Conservation (phyloP, 2,329 filamentous ascomycete genomes). For the Amesomyces nigricolor region DNA sequence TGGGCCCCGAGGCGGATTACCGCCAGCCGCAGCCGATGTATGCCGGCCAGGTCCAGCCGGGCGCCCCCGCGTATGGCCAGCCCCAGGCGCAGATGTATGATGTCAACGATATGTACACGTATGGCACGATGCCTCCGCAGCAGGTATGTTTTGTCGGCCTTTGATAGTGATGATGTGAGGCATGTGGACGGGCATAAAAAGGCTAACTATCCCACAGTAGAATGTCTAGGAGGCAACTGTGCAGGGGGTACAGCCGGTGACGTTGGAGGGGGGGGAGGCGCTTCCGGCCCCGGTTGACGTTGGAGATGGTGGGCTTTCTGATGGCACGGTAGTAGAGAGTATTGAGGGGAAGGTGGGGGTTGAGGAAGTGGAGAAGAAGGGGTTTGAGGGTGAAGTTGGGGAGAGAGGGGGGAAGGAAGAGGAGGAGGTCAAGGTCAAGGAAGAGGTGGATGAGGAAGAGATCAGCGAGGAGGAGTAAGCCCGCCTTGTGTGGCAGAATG, state of each 20-base stretch:
- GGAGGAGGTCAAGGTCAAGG: background rate
- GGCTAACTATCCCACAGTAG: slow-evolving; percentile 16
- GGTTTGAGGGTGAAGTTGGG: background rate
- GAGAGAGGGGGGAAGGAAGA: background rate
- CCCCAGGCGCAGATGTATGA: slow-evolving; percentile 76
- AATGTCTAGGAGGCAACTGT: slow-evolving; percentile 13
- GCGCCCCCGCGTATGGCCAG: slow-evolving; percentile 70
- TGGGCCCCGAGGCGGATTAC: slow-evolving; percentile 70
- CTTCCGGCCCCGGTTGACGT: background rate
- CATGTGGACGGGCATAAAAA: background rate
- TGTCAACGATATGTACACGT: slow-evolving; percentile 80
- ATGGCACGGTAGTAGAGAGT: no score
- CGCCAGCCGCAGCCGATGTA: slow-evolving; percentile 78
- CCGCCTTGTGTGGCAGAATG: no score
- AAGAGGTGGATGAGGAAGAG: background rate
- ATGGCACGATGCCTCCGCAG: slow-evolving; percentile 73
- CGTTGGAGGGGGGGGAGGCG: background rate
- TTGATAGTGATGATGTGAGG: background rate
- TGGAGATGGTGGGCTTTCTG: no score
- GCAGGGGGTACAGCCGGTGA: background rate
- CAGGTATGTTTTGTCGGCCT: slow-evolving; percentile 53
- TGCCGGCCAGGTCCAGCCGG: slow-evolving; percentile 68
- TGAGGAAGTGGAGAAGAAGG: no score
- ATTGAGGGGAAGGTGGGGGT: no score
- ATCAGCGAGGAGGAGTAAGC: no score